Base-by-base conservation (phyloP, 371 early-diverging fungal species). In the Entomophthora muscae region DNA sequence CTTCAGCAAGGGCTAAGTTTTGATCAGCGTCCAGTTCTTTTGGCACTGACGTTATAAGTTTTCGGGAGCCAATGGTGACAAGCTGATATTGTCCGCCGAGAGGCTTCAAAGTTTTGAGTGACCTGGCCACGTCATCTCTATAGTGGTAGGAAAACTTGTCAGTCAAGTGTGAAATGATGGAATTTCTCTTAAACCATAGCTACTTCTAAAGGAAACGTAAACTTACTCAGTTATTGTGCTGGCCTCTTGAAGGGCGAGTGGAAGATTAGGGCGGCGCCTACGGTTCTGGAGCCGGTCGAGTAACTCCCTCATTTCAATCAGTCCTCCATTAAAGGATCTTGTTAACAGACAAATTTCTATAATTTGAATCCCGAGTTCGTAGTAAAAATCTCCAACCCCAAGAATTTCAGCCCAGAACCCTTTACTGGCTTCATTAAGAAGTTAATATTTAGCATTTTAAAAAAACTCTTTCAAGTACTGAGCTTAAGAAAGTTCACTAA, bases 321-420 rank as follows among this genome's bases (percentile, higher is more conserved):
- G 74, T 0, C 97, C 97, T 0, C 97, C 97, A 66, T 91, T 92
- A 22, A 78, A 70, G n/a, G 79, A 76, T 27, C 95, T 73, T 0
- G 91, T 89, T 12, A 79, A 77, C 24, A 94, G 76, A 64, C 95
- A 98, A 0, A 84, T 80, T 64, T 93, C 93, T 28, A 89, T 84
- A 52, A 93, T 85, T 67, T 93, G 95, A 23, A 97, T 83, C 0
- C 86, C 91, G 3, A 97, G 77, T 60, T 95, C 95, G 67, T 91
- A 94, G 72, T 98, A 98, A 73, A 95, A 98, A 69, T 96, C 96
- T n/a, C 96, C 93, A 0, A 95, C 84, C 0, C 98, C 97, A 3
- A 97, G 74, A 23, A 95, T 71, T 64, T 91, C 93, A 0, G 90
- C 83, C 93, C 94, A 93, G 66, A 90, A 89, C 28, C 94, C 92